Conservation (phyloP, 495 filamentous ascomycete genomes). For the Tuber brumale region DNA sequence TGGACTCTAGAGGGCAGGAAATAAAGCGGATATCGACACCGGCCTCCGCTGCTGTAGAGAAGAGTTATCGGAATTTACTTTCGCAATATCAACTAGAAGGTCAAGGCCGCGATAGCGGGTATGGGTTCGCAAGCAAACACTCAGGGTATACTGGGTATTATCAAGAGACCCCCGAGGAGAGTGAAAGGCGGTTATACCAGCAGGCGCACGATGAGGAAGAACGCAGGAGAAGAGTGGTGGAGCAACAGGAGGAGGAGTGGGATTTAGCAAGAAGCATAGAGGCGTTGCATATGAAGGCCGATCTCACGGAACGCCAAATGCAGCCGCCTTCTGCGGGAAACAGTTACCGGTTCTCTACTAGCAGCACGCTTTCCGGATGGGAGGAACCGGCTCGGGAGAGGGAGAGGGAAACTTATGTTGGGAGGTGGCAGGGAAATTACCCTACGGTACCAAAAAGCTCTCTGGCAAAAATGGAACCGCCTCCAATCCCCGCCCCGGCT, state of each 20-base stretch:
- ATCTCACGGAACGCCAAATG: constrained; percentile 27
- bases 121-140: constrained; percentile 10
- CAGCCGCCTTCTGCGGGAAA: constrained; percentile 12
- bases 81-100: constrained; percentile 16
- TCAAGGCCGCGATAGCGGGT: constrained; percentile 19
- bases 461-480: constrained; percentile 23
- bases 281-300: constrained; percentile 24
- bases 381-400: constrained; percentile 40
- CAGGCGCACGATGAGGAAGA: constrained; percentile 20
- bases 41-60: constrained; percentile 4
- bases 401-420: constrained; percentile 44
- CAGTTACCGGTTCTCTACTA: constrained; percentile 19
- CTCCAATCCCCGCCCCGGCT: constrained; percentile 20
- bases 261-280: constrained; percentile 32
- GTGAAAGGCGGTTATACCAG: background rate
- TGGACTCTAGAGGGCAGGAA: constrained; percentile 37
- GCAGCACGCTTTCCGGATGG: constrained; percentile 58
- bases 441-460: constrained; percentile 49
- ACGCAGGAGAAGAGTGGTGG: constrained; percentile 15
- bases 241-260: constrained; percentile 26
- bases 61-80: constrained; percentile 7
- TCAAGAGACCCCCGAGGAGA: background rate
- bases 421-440: constrained; percentile 47
- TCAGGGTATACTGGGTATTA: constrained; percentile 1
- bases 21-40: constrained; percentile 35